Base-by-base conservation (phyloP, 768 basidiomycete genomes). In the Hygrophorus russula region DNA sequence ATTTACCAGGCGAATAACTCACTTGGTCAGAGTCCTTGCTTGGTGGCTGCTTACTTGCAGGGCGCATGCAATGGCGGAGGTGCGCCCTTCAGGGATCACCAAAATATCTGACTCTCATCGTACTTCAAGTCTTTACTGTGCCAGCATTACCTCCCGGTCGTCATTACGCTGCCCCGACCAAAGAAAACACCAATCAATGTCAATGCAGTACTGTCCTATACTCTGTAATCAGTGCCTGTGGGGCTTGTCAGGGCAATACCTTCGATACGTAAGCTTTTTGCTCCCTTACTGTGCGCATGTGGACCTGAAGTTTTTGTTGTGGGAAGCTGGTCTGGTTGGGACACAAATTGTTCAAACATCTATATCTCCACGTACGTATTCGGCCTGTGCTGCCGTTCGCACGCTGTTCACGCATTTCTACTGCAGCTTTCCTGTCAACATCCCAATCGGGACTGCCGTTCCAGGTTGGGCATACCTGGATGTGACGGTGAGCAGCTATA, bases 141-240 rank as follows among this genome's bases (percentile, higher is more conserved):
- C 27, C 44, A 24, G 14, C 39, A 55, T 34, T 66, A 66, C 48
- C 45, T 53, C 13, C 56, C 56, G 1, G 7, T 7, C 7, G 4
- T 3, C 24, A 24, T 7, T 24, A 24, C 7, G 24, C 3, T 7
- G 24, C 4, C 64, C 64, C 7, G 42, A 24, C 38, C 47, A n/a
- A 44, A 45, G 36, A 39, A 51, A 10, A 56, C 24, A 30, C 55
- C 15, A 63, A 58, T 32, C 17, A 35, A 0, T 73, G 71, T 46
- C 57, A 62, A 46, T 73, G 71, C 44, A 72, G 61, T 47, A 59
- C 67, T 12, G 64, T 73, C 41, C 60, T 63, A 2, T 73, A 73
- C 47, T 62, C 58, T 19, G 32, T 64, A 29, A 47, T 71, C 13
- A 62, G 61, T 18, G 71, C 71, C 15, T 73, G 71, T 51, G 66